These are phyloP conservation scores for Salix exigua DNA, from an alignment of 345 rosid species.

Conservation along the genomic window DNA sequence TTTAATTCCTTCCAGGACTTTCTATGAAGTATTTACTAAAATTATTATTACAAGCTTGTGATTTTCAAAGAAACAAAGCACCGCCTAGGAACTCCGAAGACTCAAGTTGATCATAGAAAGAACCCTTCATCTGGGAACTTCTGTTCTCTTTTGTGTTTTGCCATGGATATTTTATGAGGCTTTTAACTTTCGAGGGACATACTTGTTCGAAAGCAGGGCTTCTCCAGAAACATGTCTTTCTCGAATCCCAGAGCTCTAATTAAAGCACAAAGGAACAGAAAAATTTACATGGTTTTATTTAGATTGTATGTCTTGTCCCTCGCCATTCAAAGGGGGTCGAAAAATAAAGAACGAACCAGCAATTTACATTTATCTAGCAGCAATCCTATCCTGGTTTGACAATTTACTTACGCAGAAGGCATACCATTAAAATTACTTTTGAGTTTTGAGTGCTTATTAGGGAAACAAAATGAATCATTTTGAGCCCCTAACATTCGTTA, in stretches of 20 bases:
- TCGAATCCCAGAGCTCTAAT: background rate
- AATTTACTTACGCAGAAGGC: background rate
- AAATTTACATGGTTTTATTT: background rate
- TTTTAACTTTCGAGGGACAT: conserved; percentile 6
- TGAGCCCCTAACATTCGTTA: background rate
- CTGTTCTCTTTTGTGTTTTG: background rate
- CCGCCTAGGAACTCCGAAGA: background rate
- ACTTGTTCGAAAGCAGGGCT: background rate
- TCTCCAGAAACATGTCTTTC: conserved; percentile 12
- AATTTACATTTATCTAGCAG: background rate
- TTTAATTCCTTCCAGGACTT: background rate
- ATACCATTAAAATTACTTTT: background rate
- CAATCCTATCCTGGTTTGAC: background rate
- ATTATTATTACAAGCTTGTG: background rate
- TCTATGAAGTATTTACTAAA: background rate
- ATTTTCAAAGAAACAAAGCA: background rate
- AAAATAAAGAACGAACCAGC: too few relatives aligned
- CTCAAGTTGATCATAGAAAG: background rate
- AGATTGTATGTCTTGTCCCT: background rate
- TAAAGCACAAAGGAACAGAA: background rate
- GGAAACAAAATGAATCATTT: background rate
- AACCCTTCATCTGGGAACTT: background rate
- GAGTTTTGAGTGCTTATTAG: background rate
- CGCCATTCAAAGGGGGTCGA: background rate
- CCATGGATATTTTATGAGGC: background rate